These are phyloP conservation scores for Solanum medicagineum DNA, from an alignment of 257 asterid species.

Conservation along the genomic window DNA sequence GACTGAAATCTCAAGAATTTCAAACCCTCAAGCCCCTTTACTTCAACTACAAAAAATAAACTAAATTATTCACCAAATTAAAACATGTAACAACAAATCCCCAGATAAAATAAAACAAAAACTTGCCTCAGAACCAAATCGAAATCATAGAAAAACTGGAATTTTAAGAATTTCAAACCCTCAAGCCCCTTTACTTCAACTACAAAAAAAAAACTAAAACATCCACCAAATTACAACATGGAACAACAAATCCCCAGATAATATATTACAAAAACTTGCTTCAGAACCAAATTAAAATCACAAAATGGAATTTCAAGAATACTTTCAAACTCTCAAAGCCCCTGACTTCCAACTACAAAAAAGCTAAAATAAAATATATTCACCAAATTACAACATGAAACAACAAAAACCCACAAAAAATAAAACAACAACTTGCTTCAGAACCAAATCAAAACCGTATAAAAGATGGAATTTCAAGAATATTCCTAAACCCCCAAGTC, in stretches of 20 bases:
- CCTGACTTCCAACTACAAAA: not conserved
- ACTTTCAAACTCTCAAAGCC: not conserved
- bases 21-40: not conserved
- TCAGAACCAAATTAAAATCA: not conserved
- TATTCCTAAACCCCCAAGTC: not conserved
- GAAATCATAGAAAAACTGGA: not conserved
- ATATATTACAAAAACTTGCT: not conserved
- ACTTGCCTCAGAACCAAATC: not conserved
- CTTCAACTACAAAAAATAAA: not conserved
- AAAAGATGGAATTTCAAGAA: not conserved
- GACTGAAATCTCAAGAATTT: not conserved
- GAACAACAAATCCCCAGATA: not conserved
- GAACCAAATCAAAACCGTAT: not conserved
- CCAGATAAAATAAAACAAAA: not conserved
- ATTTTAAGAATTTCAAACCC: not conserved
- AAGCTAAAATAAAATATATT: not conserved
- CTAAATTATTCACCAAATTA: not conserved
- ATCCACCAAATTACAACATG: not conserved
- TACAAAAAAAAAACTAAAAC: not conserved
- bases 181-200: not conserved
- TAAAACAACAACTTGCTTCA: not conserved
- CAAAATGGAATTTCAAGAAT: not conserved
- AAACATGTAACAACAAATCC: not conserved
- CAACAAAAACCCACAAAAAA: not conserved
- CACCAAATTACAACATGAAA: not conserved